Base-by-base conservation (phyloP, 495 filamentous ascomycete genomes). In the Rostrohypoxylon terebratum region DNA sequence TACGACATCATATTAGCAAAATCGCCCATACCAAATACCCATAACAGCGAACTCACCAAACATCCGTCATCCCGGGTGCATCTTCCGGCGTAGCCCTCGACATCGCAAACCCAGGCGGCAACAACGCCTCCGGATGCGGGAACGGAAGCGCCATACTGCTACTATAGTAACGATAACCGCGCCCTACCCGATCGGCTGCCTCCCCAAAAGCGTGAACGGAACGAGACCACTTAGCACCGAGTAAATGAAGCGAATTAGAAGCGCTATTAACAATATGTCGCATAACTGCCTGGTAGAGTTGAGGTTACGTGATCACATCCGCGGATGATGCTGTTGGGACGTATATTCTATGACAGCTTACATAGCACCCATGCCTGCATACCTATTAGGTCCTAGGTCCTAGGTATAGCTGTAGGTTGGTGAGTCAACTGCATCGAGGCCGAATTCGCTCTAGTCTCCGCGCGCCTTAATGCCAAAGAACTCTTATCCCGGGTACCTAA, bases 81-180 rank as follows among this genome's bases (percentile, higher is more conserved):
- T 77, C 76, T 16, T 51, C 70, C 58, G 76, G 76, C 51, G 53
- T 59, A 45, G 68, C 72, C 57, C 76, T 62, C 28, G 67, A 63
- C 68, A 77, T 57, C 1, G 62, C 57, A 25, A 77, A 74, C 3
- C 76, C 76, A 14, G 25, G 25, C 34, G 73, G 70, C 11, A 77
- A 25, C 31, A 77, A n/a, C 0, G 50, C 63, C 45, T 31, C n/a
- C n/a, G 75, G 73, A 25, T 63, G 73, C 31, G 62, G 54, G 54
- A 76, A 76, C 44, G 76, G 76, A 23, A 77, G 72, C 8, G 69
- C 31, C 65, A 68, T 72, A 0, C 21, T 40, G 3, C 1, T 31
- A 7, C 14, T 11, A n/a, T 11, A 34, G 14, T 34, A 54, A 25
- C 4, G n/a, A n/a, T n/a, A 36, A 2, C 51, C 16, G 31, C 16